phyloP scores from a whole-genome alignment of 225 moss, liverwort and hornwort species.

The Sphagnum contortum region DNA sequence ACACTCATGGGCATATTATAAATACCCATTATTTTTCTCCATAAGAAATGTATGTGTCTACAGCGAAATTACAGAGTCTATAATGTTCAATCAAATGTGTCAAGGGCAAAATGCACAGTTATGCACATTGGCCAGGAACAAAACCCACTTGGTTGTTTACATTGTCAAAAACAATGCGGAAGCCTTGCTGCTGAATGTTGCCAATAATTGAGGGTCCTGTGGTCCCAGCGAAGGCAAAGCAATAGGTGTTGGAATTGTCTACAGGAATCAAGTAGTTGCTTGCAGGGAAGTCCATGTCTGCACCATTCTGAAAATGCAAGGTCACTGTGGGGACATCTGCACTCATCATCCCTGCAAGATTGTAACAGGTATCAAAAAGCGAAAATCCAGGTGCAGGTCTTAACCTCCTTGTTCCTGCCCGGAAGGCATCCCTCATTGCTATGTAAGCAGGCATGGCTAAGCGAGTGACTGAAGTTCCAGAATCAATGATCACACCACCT shows the following conservation, averaged over 20 bases:
- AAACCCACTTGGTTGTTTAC: slow-evolving; percentile 34
- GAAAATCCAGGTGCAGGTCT: slow-evolving; percentile 32
- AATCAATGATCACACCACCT: slow-evolving; percentile 54
- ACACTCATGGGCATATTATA: no score
- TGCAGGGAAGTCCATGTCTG: slow-evolving; percentile 30
- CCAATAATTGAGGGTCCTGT: slow-evolving; percentile 49
- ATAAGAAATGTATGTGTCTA: no score
- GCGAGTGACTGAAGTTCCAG: slow-evolving; percentile 48
- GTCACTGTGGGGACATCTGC: slow-evolving; percentile 43
- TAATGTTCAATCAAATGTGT: no score
- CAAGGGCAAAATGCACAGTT: background rate
- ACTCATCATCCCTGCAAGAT: slow-evolving; percentile 25
- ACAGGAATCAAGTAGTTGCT: slow-evolving; percentile 43
- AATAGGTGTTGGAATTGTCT: slow-evolving; percentile 39
- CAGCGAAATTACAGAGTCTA: no score
- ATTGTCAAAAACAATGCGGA: slow-evolving; percentile 47
- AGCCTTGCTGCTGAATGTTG: slow-evolving; percentile 54
- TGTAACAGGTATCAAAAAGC: slow-evolving; percentile 49
- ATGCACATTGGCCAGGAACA: slow-evolving; percentile 26
- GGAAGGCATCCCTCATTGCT: slow-evolving; percentile 42
- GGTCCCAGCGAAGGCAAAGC: slow-evolving; percentile 40
- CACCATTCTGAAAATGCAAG: slow-evolving; percentile 32
- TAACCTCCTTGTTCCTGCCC: slow-evolving; percentile 22
- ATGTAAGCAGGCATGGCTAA: slow-evolving; percentile 33
- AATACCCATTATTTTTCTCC: no score